A percentile compares a stretch with the other conserved stretches of the same genome.
Evolutionary conservation across 2,329 filamentous ascomycete genomes (phyloP).

Genomic region (Corniculantispora saksenae): DNA sequence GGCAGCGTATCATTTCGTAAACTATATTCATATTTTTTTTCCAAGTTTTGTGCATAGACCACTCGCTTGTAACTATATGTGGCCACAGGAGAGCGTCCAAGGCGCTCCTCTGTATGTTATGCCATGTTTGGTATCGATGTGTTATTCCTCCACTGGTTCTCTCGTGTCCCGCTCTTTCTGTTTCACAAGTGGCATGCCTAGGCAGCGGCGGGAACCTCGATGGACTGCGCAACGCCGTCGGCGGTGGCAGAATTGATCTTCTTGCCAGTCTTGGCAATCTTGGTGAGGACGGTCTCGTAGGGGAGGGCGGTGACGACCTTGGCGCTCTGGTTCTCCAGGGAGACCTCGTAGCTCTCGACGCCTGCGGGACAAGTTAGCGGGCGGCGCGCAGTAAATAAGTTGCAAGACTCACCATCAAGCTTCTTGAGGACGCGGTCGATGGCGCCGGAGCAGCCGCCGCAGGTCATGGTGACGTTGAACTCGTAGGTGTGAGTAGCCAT

Average conservation of each 20-base stretch:
- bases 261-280: constrained; percentile 95
- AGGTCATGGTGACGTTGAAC: constrained; percentile 93
- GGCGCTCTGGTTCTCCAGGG: constrained; percentile 82
- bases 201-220: constrained; percentile 45
- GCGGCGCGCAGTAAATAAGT: not conserved
- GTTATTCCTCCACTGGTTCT: not conserved
- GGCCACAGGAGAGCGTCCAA: too few species aligned
- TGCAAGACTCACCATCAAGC: constrained; percentile 68
- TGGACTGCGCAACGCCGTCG: constrained; percentile 61
- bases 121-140: not conserved
- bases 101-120: too few species aligned
- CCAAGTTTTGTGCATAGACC: too few species aligned
- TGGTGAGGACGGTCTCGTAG: constrained; percentile 80
- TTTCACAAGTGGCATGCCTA: constrained; percentile 17
- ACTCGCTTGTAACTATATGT: too few species aligned
- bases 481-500: constrained; percentile 79
- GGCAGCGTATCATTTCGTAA: too few species aligned
- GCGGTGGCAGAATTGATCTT: constrained; percentile 76
- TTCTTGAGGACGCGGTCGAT: constrained; percentile 90
- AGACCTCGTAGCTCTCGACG: constrained; percentile 83
- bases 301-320: constrained; percentile 70
- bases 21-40: too few species aligned
- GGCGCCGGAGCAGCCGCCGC: constrained; percentile 93
- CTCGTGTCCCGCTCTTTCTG: not conserved
- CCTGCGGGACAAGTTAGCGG: constrained; percentile 51